Percentiles rank a stretch among this genome's conserved stretches.
Evolutionary conservation across 2,329 filamentous ascomycete species (phyloP).

Genomic region (Diaporthe ilicicola): DNA sequence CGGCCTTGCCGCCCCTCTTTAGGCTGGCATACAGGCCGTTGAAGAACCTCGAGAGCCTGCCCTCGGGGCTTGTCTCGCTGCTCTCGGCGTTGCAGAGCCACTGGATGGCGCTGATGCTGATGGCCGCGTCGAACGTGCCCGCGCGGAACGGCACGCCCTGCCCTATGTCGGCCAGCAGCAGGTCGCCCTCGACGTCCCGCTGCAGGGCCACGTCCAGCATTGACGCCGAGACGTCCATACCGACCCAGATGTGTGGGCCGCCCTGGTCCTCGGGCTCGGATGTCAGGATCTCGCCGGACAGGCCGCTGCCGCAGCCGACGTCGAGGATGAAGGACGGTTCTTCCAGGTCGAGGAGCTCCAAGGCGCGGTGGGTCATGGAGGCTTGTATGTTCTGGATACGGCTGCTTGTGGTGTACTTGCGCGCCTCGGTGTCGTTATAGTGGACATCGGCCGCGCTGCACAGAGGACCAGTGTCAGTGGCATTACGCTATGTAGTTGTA

Average conservation of each 20-base stretch:
- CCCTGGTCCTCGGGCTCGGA: conserved; percentile 73
- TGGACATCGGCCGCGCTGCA: conserved; percentile 90
- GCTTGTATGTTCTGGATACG: conserved; percentile 96
- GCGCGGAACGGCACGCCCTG: conserved; percentile 95
- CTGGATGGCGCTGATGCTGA: conserved; percentile 95
- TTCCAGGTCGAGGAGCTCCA: conserved; percentile 85
- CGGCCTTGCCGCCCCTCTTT: conserved; percentile 84
- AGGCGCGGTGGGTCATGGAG: conserved; percentile 90
- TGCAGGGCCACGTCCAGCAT: conserved; percentile 97
- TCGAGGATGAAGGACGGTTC: conserved; percentile 90
- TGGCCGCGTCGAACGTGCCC: conserved; percentile 92
- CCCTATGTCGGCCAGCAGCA: conserved; percentile 94
- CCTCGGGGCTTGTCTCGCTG: conserved; percentile 82
- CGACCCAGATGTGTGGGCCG: conserved; percentile 94
- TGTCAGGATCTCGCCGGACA: conserved; percentile 93
- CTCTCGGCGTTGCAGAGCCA: conserved; percentile 98
- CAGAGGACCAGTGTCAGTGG: conserved; percentile 31
- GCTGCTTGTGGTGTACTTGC: conserved; percentile 96
- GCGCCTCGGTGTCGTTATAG: conserved; percentile 94
- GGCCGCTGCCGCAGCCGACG: conserved; percentile 93
- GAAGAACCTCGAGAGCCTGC: conserved; percentile 85
- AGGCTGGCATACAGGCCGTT: conserved; percentile 89
- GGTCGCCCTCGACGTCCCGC: conserved; percentile 88
- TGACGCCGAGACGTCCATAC: conserved; percentile 93
- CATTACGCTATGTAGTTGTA: conserved; percentile 31